Evolutionary conservation across 2,329 filamentous ascomycete genomes (phyloP).

Genomic region (Beauveria scarabaeidicola): DNA sequence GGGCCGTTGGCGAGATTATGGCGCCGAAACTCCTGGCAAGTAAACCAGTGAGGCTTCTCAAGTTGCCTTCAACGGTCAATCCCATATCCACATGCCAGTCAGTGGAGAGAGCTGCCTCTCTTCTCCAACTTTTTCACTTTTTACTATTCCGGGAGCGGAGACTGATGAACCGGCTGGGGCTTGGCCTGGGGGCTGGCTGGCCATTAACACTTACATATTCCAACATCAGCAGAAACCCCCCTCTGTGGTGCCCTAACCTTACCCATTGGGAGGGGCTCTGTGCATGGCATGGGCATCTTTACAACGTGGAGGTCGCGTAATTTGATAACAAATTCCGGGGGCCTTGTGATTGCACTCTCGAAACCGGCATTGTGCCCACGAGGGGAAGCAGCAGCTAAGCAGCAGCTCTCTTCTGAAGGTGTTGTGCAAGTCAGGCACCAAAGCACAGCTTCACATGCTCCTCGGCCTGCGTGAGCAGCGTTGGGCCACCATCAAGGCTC

Average conservation of each 20-base stretch:
- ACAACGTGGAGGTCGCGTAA: not conserved
- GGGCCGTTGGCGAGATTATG: constrained; percentile 9
- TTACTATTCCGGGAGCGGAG: not conserved
- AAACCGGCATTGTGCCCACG: too few species aligned
- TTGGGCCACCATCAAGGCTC: not conserved
- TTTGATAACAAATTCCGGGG: too few species aligned
- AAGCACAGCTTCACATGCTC: constrained; percentile 3
- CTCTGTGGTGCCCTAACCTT: not conserved
- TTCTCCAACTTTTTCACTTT: not conserved
- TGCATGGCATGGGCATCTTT: not conserved
- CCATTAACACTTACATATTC: not conserved
- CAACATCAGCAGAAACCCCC: constrained; percentile 5
- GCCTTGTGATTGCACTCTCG: too few species aligned
- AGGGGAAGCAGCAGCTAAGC: too few species aligned
- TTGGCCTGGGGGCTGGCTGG: not conserved
- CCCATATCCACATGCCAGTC: not conserved
- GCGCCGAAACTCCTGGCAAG: constrained; percentile 10
- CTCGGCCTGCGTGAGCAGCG: not conserved
- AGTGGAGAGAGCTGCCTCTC: not conserved
- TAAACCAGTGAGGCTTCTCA: not conserved
- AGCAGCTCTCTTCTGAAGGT: not conserved
- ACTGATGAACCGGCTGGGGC: not conserved
- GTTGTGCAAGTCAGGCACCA: constrained; percentile 1
- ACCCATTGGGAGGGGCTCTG: not conserved
- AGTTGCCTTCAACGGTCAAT: not conserved